Percentiles rank a stretch among this genome's conserved stretches.
Evolutionary conservation across 1,284 basidiomycete species (phyloP).

Genomic region (Meripilus lineatus): DNA sequence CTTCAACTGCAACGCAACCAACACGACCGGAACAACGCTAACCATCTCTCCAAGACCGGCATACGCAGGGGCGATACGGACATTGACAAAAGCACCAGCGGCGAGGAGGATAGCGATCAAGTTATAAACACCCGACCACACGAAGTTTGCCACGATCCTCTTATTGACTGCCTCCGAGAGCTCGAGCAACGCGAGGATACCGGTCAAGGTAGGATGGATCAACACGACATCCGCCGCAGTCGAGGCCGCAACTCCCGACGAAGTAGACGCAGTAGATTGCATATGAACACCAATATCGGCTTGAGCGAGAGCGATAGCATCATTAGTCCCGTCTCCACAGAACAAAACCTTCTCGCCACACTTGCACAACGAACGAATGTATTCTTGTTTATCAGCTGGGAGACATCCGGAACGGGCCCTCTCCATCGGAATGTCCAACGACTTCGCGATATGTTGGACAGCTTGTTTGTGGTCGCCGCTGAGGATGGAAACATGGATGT

Average conservation of each 20-base stretch:
- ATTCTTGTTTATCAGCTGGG: conserved; percentile 46
- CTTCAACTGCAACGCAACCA: conserved; percentile 30
- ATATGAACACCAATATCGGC: conserved; percentile 46
- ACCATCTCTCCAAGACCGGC: conserved; percentile 40
- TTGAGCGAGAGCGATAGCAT: conserved; percentile 46
- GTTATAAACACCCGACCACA: conserved; percentile 43
- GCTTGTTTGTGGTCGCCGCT: conserved; percentile 51
- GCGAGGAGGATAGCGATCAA: conserved; percentile 43
- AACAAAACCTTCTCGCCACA: conserved; percentile 34
- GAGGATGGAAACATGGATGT: conserved; percentile 43
- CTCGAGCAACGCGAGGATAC: conserved; percentile 36
- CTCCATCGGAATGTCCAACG: background rate
- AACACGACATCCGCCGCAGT: conserved; percentile 45
- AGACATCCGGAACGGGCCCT: conserved; percentile 35
- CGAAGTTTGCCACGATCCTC: conserved; percentile 39
- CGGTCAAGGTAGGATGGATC: conserved; percentile 31
- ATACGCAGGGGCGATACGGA: conserved; percentile 35
- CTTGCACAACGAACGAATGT: conserved; percentile 32
- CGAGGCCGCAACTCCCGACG: conserved; percentile 28
- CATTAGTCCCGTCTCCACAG: conserved; percentile 49
- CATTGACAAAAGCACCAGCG: conserved; percentile 41
- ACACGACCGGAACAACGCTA: conserved; percentile 36
- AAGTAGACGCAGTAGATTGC: conserved; percentile 34
- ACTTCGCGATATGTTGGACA: conserved; percentile 40
- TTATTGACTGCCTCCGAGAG: conserved; percentile 37